Evolutionary conservation across 768 basidiomycete species (phyloP).

Genomic region (Lactifluus subvellereus): DNA sequence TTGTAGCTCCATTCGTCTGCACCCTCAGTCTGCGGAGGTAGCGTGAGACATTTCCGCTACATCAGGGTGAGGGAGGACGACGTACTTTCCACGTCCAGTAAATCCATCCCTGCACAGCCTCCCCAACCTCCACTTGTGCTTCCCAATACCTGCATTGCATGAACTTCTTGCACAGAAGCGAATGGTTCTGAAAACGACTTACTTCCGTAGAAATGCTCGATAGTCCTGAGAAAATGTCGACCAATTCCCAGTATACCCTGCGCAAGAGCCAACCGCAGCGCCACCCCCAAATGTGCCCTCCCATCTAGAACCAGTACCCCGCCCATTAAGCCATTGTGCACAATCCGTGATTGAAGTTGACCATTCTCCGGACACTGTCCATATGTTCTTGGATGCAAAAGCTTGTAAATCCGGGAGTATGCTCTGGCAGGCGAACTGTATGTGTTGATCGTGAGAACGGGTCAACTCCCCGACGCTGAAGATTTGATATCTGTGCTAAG

Average conservation of each 20-base stretch:
- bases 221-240: slow-evolving; percentile 55
- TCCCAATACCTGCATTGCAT: slow-evolving; percentile 60
- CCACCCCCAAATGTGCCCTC: slow-evolving; percentile 48
- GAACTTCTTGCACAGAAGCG: background rate
- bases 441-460: slow-evolving; percentile 51
- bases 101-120: slow-evolving; percentile 65
- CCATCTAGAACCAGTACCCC: slow-evolving; percentile 65
- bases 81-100: slow-evolving; percentile 77
- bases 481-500: slow-evolving; percentile 67
- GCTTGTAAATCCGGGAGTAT: slow-evolving; percentile 40
- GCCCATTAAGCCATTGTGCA: slow-evolving; percentile 73
- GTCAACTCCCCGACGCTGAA: slow-evolving; percentile 54
- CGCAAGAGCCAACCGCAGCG: slow-evolving; percentile 54
- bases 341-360: slow-evolving; percentile 70
- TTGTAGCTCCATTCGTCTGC: slow-evolving; percentile 76
- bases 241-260: slow-evolving; percentile 55
- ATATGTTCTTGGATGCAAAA: slow-evolving; percentile 52
- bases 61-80: background rate
- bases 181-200: slow-evolving; percentile 26
- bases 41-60: background rate
- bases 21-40: slow-evolving; percentile 45
- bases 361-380: slow-evolving; percentile 80
- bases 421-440: slow-evolving; percentile 52
- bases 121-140: slow-evolving; percentile 69
- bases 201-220: slow-evolving; percentile 57